Evolutionary conservation across 73 alveolate species (phyloP).

Genomic region (Diophrys sp.): DNA sequence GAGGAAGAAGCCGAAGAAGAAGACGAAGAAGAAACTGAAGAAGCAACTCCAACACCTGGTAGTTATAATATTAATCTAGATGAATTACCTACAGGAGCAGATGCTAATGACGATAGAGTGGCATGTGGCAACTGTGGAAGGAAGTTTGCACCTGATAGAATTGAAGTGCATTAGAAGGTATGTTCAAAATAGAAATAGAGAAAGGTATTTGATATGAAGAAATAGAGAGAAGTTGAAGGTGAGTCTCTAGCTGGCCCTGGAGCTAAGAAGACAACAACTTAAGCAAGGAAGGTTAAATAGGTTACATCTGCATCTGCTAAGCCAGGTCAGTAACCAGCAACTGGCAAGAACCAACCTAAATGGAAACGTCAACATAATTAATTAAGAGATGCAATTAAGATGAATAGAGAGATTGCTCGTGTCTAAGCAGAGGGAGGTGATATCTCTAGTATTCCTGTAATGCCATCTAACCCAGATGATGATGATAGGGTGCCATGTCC

Average conservation of each 20-base stretch:
- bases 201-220: conserved; percentile 8
- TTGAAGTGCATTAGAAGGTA: conserved; percentile 27
- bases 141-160: conserved; percentile 46
- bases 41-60: background rate
- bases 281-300: background rate
- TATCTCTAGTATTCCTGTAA: conserved; percentile 35
- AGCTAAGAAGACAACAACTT: conserved; percentile 1
- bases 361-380: conserved; percentile 78
- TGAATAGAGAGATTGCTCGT: conserved; percentile 60
- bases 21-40: background rate
- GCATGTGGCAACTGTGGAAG: conserved; percentile 45
- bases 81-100: conserved; percentile 3
- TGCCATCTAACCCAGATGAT: conserved; percentile 24
- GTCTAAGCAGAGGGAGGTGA: conserved; percentile 80
- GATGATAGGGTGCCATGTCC: conserved; percentile 55
- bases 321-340: background rate
- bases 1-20: conserved; percentile 22
- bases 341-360: background rate
- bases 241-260: no score
- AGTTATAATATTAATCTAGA: conserved; percentile 1
- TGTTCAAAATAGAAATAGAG: conserved; percentile 30
- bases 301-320: background rate
- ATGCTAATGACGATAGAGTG: conserved; percentile 17
- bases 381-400: conserved; percentile 49
- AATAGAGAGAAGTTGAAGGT: conserved; percentile 16